These are phyloP conservation scores for Ustilago xerochloae DNA, from an alignment of 1,284 basidiomycete genomes.

Conservation along the genomic window DNA sequence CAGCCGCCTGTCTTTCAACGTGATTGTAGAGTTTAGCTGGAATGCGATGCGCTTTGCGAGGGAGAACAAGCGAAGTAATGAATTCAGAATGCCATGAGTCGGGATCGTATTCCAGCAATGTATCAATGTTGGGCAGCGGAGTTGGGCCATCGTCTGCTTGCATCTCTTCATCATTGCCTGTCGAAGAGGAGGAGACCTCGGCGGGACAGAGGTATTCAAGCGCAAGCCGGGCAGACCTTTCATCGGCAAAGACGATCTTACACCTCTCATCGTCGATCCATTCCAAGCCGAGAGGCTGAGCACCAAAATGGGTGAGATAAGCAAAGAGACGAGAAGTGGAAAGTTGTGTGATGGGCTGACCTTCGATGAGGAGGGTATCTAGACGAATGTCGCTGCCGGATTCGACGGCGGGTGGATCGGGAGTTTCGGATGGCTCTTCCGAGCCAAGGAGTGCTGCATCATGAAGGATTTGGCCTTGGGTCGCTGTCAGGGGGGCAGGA, in stretches of 20 bases:
- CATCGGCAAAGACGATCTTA: constrained; percentile 62
- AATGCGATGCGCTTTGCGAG: constrained; percentile 52
- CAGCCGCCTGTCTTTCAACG: constrained; percentile 52
- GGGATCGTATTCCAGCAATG: constrained; percentile 26
- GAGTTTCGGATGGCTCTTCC: constrained; percentile 16
- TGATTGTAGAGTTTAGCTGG: constrained; percentile 59
- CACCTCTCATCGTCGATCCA: constrained; percentile 65
- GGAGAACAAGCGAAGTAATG: constrained; percentile 43
- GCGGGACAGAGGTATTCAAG: constrained; percentile 57
- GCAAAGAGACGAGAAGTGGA: constrained; percentile 67
- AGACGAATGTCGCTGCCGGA: constrained; percentile 52
- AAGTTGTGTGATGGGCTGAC: constrained; percentile 63
- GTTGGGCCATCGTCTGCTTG: neutral
- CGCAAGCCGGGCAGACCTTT: constrained; percentile 46
- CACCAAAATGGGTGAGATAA: constrained; percentile 61
- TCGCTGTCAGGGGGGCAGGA: constrained; percentile 16
- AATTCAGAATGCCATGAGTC: constrained; percentile 40
- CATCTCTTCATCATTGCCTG: neutral
- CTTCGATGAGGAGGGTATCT: constrained; percentile 60
- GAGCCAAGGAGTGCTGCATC: constrained; percentile 20
- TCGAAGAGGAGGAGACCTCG: neutral
- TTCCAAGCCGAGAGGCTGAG: constrained; percentile 63
- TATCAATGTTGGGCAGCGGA: constrained; percentile 42
- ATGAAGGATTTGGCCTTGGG: constrained; percentile 13
- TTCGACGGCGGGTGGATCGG: constrained; percentile 47